Conservation (phyloP, 1,284 basidiomycete genomes). For the Retiboletus flavoniger region DNA sequence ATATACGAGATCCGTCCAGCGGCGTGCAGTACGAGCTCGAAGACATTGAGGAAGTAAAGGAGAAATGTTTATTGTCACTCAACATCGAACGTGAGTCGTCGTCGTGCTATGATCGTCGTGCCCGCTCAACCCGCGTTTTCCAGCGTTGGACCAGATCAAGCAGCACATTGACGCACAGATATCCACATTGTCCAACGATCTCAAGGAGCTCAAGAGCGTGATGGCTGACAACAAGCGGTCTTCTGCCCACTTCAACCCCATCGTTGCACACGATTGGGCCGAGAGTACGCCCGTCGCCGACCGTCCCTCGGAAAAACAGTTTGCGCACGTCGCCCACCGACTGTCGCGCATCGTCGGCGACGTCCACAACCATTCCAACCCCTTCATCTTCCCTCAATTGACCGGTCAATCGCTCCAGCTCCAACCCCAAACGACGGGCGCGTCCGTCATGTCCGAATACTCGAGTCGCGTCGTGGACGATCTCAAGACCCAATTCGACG, state of each 20-base stretch:
- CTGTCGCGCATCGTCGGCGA: constrained; percentile 61
- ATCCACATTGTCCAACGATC: constrained; percentile 80
- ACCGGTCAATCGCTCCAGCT: constrained; percentile 69
- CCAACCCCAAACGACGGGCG: constrained; percentile 71
- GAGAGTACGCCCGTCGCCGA: constrained; percentile 57
- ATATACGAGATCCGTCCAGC: constrained; percentile 87
- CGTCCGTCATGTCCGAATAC: constrained; percentile 69
- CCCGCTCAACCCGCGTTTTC: constrained; percentile 8
- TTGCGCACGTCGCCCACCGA: constrained; percentile 67
- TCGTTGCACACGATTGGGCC: constrained; percentile 54
- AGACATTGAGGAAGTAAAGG: constrained; percentile 90
- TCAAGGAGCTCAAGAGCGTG: constrained; percentile 83
- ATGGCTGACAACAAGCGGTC: constrained; percentile 55
- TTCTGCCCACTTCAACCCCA: constrained; percentile 38
- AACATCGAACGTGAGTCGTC: constrained; percentile 90
- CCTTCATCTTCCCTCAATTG: constrained; percentile 53
- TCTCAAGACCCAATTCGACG: constrained; percentile 89
- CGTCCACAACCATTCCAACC: constrained; percentile 30
- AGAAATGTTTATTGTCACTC: constrained; percentile 83
- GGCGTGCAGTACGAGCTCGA: constrained; percentile 96
- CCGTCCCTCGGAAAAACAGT: constrained; percentile 72
- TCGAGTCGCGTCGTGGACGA: constrained; percentile 73
- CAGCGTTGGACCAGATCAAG: constrained; percentile 97
- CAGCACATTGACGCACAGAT: constrained; percentile 95
- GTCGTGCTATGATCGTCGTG: constrained; percentile 1